Conservation (phyloP, 2,329 filamentous ascomycete genomes). For the Emericellopsis atlantica region DNA sequence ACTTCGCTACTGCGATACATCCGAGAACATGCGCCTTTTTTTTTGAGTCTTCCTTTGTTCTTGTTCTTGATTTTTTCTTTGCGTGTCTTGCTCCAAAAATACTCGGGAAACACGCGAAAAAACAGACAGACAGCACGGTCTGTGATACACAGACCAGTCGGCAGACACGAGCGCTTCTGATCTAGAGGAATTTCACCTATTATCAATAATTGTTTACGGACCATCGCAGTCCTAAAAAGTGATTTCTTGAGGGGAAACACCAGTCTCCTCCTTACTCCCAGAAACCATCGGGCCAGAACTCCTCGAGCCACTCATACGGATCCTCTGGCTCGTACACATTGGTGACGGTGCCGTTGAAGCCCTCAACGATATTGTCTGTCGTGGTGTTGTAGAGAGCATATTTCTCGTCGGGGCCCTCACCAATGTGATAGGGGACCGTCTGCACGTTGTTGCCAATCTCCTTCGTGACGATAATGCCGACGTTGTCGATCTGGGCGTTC, state of each 20-base stretch:
- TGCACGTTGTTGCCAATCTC: constrained; percentile 16
- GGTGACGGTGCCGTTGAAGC: constrained; percentile 9
- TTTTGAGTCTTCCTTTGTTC: too few relatives aligned
- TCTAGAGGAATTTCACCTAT: too few relatives aligned
- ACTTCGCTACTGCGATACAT: too few relatives aligned
- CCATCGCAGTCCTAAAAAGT: too few relatives aligned
- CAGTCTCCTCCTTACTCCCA: neutral
- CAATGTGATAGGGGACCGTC: constrained; percentile 11
- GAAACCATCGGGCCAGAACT: constrained; percentile 27
- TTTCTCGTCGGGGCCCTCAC: constrained; percentile 13
- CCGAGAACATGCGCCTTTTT: too few relatives aligned
- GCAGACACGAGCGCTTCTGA: too few relatives aligned
- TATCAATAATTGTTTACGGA: too few relatives aligned
- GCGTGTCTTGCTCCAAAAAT: too few relatives aligned
- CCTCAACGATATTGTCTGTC: constrained; percentile 11
- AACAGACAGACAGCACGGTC: too few relatives aligned
- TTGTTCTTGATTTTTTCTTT: too few relatives aligned
- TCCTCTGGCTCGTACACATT: constrained; percentile 12
- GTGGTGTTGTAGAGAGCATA: constrained; percentile 15
- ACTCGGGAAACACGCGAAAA: too few relatives aligned
- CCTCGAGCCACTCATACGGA: constrained; percentile 41
- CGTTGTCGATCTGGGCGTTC: constrained; percentile 11
- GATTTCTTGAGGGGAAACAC: neutral
- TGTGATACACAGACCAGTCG: too few relatives aligned
- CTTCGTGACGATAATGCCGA: constrained; percentile 12